Evolutionary conservation across 257 asterid genomes (phyloP).

Genomic region (Capsicum pubescens): DNA sequence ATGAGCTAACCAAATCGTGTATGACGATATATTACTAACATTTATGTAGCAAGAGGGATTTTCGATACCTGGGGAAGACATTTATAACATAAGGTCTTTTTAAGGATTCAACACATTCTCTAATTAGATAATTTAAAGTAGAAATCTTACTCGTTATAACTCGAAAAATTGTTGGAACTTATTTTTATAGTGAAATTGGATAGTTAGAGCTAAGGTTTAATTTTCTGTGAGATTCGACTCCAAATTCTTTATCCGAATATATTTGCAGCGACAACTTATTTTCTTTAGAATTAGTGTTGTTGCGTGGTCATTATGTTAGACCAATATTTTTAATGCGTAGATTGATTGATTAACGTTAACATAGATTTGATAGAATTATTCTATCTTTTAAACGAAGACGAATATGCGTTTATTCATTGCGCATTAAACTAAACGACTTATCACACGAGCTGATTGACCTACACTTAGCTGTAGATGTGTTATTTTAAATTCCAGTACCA

Average conservation of each 20-base stretch:
- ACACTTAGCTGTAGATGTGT: background rate
- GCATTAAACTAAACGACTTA: background rate
- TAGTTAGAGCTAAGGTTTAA: no score
- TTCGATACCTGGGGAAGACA: no score
- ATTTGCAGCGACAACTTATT: no score
- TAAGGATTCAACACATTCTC: no score
- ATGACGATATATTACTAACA: background rate
- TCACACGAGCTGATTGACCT: background rate
- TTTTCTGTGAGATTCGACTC: no score
- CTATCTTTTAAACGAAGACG: background rate
- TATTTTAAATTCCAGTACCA: background rate
- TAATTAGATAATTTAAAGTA: no score
- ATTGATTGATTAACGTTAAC: constrained; percentile 8
- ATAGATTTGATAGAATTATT: background rate
- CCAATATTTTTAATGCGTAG: background rate
- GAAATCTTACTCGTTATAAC: no score
- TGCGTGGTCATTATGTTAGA: background rate
- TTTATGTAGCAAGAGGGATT: background rate
- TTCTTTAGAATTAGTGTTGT: no score
- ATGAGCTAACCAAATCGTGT: background rate
- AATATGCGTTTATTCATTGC: background rate
- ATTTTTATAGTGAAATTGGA: no score
- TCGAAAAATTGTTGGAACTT: no score
- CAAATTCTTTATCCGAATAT: no score
- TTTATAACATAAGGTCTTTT: no score